Evolutionary conservation across 306 rosid genomes (phyloP).

Genomic region (Geum urbanum): DNA sequence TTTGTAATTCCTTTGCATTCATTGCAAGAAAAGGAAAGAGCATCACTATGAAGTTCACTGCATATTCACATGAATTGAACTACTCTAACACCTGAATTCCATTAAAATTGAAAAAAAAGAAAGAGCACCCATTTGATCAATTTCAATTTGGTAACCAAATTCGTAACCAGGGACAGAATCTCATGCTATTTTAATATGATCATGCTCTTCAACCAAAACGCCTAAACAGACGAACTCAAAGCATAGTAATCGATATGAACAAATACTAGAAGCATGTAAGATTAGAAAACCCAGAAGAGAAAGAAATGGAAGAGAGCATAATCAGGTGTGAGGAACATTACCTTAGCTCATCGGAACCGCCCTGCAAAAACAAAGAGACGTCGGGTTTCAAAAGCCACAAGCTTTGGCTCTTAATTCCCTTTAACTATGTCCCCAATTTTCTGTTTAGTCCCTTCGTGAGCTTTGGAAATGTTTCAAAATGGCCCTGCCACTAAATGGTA

Average conservation of each 20-base stretch:
- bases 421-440: not conserved
- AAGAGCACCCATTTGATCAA: conserved; percentile 15
- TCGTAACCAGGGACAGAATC: not conserved
- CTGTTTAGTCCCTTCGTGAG: conserved; percentile 18
- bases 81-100: conserved; percentile 9
- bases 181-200: conserved; percentile 3
- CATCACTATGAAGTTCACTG: not conserved
- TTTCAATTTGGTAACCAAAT: not conserved
- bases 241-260: not conserved
- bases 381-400: conserved; percentile 24
- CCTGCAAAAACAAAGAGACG: not conserved
- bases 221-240: not conserved
- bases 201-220: conserved; percentile 4
- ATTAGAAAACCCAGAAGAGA: not conserved
- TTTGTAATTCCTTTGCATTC: not conserved
- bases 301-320: conserved; percentile 10
- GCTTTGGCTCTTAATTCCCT: conserved; percentile 21
- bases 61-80: conserved; percentile 9
- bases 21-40: conserved; percentile 1
- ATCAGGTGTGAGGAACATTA: conserved; percentile 13
- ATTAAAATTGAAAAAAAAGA: conserved; percentile 10
- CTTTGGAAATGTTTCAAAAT: not conserved
- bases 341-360: conserved; percentile 34
- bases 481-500: not conserved
- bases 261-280: not conserved